Evolutionary conservation across 805 yeast genomes (phyloP), one percentile per base, ranked within the genome.

Genomic region (Candida pseudofarinosa): DNA sequence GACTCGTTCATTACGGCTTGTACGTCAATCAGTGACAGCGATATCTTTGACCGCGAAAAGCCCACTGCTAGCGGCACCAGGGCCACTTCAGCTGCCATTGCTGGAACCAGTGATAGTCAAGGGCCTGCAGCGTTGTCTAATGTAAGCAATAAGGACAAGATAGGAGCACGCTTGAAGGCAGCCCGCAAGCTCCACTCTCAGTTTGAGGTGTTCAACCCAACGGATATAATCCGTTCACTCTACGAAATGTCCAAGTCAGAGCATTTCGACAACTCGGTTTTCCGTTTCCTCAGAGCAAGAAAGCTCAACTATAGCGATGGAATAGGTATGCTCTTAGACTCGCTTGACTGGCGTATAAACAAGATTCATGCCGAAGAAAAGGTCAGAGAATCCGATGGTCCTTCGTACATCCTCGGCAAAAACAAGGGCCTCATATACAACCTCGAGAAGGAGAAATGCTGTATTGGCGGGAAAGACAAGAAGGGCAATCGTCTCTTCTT

Each of bases 281-380:
- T 90, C 55, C 76, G 95, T 54, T 90, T 84, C 55, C 64, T 87
- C 19, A 75, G 96, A 52, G 97, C 97, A 32, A 81, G 97, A 65
- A 88, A 88, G 65, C 88, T 88, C 83, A 80, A 85, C 50, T 72
- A 81, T 17, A 83, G 80, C 51, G 78, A 81, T 55, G 74, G 88
- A 0, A 59, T 86, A 43, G 68, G 70, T 16, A 88, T 89, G 95
- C 56, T 88, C 39, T 72, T 83, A n/a, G 71, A 76, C 47, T 82
- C 95, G 4, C 60, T 88, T 51, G 71, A 76, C 47, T 90, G 97
- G 96, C 80, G 97, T 58, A 48, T 69, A 13, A 71, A 73, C 34
- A 85, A 78, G 47, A 72, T 73, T 43, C 68, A 79, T 5, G 80
- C 83, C 23, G 88, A 87, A 53, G 65, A 75, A 13, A 58, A 88